Percentiles rank a stretch among this genome's conserved stretches.
Conservation (phyloP, 2,329 filamentous ascomycete genomes). For the Ilyonectria destructans region DNA sequence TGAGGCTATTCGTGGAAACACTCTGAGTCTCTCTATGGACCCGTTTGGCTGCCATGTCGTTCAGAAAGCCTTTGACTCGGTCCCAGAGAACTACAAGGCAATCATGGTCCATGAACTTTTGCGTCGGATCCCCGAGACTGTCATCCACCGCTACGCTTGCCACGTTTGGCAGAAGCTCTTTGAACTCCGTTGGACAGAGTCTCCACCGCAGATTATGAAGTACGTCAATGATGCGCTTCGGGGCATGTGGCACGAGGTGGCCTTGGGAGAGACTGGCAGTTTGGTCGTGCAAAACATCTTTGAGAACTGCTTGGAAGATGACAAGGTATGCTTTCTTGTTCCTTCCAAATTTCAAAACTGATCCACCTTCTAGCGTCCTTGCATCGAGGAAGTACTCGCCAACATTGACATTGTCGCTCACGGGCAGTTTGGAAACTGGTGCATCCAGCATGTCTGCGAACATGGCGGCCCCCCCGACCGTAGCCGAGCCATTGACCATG, state of each 20-base stretch:
- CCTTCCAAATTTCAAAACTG: slow-evolving; percentile 29
- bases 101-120: slow-evolving; percentile 99
- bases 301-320: slow-evolving; percentile 98
- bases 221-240: slow-evolving; percentile 95
- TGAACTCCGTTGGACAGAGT: slow-evolving; percentile 94
- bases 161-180: slow-evolving; percentile 99
- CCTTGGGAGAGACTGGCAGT: slow-evolving; percentile 96
- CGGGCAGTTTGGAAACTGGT: slow-evolving; percentile 99
- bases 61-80: slow-evolving; percentile 98
- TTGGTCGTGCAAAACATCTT: slow-evolving; percentile 99
- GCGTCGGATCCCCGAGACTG: slow-evolving; percentile 95
- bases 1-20: slow-evolving; percentile 93
- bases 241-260: slow-evolving; percentile 99
- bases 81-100: slow-evolving; percentile 97
- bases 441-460: slow-evolving; percentile 99
- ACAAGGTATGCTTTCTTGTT: slow-evolving; percentile 80
- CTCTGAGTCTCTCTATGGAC: slow-evolving; percentile 96
- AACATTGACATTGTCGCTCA: slow-evolving; percentile 98
- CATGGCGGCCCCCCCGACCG: slow-evolving; percentile 93
- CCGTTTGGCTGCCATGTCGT: slow-evolving; percentile 98
- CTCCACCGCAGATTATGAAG: slow-evolving; percentile 97
- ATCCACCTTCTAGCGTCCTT: slow-evolving; percentile 80
- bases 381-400: slow-evolving; percentile 94
- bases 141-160: slow-evolving; percentile 98
- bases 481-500: slow-evolving; percentile 94